Conservation (phyloP, 345 rosid genomes). For the Alliaria petiolata region DNA sequence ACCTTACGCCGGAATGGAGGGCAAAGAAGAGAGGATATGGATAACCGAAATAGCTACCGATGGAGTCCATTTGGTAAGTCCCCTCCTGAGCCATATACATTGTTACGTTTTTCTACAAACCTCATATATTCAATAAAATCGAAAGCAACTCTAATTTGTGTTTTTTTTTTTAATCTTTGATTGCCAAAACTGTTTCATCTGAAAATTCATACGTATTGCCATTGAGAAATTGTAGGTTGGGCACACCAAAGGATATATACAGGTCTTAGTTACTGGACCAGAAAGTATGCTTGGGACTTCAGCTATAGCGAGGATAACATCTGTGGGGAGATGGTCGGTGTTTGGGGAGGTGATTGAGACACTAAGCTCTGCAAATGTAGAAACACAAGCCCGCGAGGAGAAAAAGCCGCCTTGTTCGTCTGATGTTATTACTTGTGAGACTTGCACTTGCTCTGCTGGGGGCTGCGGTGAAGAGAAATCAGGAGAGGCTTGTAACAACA, state of each 20-base stretch:
- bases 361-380: slow-evolving; percentile 30
- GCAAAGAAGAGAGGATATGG: slow-evolving; percentile 87
- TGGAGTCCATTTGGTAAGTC: slow-evolving; percentile 78
- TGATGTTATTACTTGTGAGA: slow-evolving; percentile 32
- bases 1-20: slow-evolving; percentile 81
- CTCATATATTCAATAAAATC: too few species aligned
- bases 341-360: slow-evolving; percentile 76
- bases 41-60: slow-evolving; percentile 87
- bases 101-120: too few species aligned
- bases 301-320: slow-evolving; percentile 79
- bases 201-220: not conserved
- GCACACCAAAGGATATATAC: slow-evolving; percentile 82
- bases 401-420: slow-evolving; percentile 30
- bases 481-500: slow-evolving; percentile 30
- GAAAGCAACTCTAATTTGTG: not conserved
- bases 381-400: slow-evolving; percentile 14
- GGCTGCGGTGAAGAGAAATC: slow-evolving; percentile 44
- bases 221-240: slow-evolving; percentile 58
- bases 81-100: not conserved
- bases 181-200: not conserved
- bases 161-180: not conserved
- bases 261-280: slow-evolving; percentile 72
- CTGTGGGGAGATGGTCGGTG: slow-evolving; percentile 94
- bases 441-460: slow-evolving; percentile 45
- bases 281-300: slow-evolving; percentile 71